Evolutionary conservation across 2,329 filamentous ascomycete genomes (phyloP).

Genomic region (Whalleya microplaca): DNA sequence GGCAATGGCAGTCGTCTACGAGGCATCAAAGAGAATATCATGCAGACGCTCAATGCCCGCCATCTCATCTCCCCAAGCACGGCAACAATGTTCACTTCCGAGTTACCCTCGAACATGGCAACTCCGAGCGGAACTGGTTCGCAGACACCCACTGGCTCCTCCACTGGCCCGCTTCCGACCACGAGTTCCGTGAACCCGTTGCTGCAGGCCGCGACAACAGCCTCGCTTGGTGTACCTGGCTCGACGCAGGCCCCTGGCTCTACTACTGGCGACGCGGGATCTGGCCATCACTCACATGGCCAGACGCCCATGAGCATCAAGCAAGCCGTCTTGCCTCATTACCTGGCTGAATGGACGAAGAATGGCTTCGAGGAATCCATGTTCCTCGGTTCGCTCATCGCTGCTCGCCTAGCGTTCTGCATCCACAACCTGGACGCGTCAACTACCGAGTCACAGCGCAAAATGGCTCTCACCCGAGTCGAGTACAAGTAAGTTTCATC

Average conservation of each 20-base stretch:
- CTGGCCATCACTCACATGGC: constrained; percentile 59
- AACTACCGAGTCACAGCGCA: constrained; percentile 54
- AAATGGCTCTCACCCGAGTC: constrained; percentile 60
- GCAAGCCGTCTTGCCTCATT: constrained; percentile 75
- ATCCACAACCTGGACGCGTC: constrained; percentile 61
- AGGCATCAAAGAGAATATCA: constrained; percentile 87
- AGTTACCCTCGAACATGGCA: constrained; percentile 90
- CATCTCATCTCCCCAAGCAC: constrained; percentile 91
- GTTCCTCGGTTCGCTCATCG: constrained; percentile 87
- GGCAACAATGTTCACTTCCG: constrained; percentile 95
- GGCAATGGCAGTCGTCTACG: constrained; percentile 77
- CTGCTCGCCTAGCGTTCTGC: constrained; percentile 65
- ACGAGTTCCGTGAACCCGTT: constrained; percentile 76
- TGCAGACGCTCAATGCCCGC: constrained; percentile 77
- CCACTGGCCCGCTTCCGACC: constrained; percentile 57
- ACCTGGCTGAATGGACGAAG: constrained; percentile 90
- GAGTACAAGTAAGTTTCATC: constrained; percentile 60
- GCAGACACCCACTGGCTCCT: constrained; percentile 78
- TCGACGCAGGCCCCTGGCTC: constrained; percentile 48
- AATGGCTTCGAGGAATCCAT: constrained; percentile 77
- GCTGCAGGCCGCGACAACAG: constrained; percentile 86
- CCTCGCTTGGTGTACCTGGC: constrained; percentile 51
- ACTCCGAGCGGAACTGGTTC: constrained; percentile 89
- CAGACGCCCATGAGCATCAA: constrained; percentile 86
- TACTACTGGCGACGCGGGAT: constrained; percentile 46